Percentiles rank a stretch among this genome's conserved stretches.
Evolutionary conservation across 768 basidiomycete species (phyloP).

Genomic region (Clathrus columnatus): DNA sequence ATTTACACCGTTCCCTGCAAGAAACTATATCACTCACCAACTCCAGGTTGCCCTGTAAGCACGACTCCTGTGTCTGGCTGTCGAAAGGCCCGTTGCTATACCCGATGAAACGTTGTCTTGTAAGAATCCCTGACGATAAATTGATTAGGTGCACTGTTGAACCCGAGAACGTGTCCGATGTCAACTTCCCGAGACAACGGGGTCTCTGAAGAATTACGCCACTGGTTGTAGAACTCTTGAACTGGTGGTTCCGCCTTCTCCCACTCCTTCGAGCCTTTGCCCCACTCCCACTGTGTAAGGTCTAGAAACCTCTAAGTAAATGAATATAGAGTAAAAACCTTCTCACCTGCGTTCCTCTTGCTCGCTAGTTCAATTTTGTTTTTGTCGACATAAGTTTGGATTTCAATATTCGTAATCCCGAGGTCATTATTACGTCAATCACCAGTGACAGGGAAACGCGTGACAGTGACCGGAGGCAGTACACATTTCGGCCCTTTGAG

Average conservation of each 20-base stretch:
- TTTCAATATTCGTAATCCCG: too few relatives aligned
- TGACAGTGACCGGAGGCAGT: too few relatives aligned
- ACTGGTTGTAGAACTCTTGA: background rate
- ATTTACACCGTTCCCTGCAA: background rate
- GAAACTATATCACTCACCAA: background rate
- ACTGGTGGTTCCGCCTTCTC: background rate
- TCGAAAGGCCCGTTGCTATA: background rate
- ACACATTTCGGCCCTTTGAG: too few relatives aligned
- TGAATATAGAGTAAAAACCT: background rate
- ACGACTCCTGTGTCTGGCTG: background rate
- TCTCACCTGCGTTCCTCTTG: background rate
- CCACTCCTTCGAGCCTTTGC: background rate
- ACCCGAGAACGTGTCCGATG: background rate
- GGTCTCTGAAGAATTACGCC: background rate
- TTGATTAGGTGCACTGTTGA: background rate
- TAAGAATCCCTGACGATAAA: background rate
- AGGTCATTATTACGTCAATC: too few relatives aligned
- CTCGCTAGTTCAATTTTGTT: too few relatives aligned
- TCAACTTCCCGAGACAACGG: background rate
- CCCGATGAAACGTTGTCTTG: background rate
- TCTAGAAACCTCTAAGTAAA: background rate
- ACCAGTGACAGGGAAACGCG: too few relatives aligned
- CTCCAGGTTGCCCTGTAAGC: background rate
- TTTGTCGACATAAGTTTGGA: too few relatives aligned
- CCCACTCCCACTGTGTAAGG: background rate